phyloP scores from a whole-genome alignment of 352 stramenopile genomes.

The Phytophthora sansomeana region DNA sequence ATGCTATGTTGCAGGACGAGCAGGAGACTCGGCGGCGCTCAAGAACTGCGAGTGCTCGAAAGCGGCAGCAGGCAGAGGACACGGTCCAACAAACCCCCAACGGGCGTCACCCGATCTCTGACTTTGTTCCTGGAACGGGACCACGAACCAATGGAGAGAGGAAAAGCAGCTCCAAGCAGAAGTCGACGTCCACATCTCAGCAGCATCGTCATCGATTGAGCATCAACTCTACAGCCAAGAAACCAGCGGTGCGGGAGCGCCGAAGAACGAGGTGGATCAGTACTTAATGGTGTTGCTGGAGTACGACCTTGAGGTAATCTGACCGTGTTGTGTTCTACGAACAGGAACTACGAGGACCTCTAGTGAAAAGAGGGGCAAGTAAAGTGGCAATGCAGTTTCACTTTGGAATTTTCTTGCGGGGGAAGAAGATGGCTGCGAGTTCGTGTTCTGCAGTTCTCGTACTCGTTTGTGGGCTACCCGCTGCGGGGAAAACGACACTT shows the following conservation, averaged over 20 bases:
- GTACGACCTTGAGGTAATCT: slow-evolving; percentile 4
- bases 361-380: slow-evolving; percentile 1
- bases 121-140: background rate
- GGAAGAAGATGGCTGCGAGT: slow-evolving; percentile 24
- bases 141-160: background rate
- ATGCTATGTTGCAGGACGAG: slow-evolving; percentile 26
- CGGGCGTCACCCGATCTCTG: background rate
- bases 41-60: slow-evolving; percentile 23
- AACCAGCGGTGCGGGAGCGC: slow-evolving; percentile 14
- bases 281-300: background rate
- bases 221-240: slow-evolving; percentile 52
- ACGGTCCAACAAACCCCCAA: background rate
- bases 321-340: background rate
- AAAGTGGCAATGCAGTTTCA: slow-evolving; percentile 12
- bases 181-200: background rate
- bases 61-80: slow-evolving; percentile 15
- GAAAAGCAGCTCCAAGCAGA: slow-evolving; percentile 1
- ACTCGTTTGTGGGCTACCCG: slow-evolving; percentile 71
- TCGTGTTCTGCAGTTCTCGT: slow-evolving; percentile 42
- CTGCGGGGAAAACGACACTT: slow-evolving; percentile 75
- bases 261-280: slow-evolving; percentile 21
- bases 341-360: slow-evolving; percentile 14
- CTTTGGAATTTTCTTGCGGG: slow-evolving; percentile 7
- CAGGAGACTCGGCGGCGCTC: slow-evolving; percentile 26
- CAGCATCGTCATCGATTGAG: slow-evolving; percentile 42